Conservation (phyloP, 441 rosid genomes). For the Adansonia madagascariensis region DNA sequence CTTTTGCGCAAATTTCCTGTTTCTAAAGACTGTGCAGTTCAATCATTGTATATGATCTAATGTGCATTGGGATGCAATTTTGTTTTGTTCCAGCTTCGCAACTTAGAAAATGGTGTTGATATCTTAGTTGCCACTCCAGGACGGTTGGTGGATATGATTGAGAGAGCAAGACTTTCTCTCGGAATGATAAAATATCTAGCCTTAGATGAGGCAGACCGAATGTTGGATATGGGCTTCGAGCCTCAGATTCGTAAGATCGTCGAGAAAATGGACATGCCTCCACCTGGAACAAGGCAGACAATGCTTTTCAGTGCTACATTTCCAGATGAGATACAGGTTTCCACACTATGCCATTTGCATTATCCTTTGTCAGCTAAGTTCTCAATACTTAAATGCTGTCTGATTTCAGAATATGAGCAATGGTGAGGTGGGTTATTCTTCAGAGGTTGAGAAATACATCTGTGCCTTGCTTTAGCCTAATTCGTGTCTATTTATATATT, state of each 20-base stretch:
- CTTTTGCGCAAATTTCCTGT: background rate
- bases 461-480: background rate
- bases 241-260: slow-evolving; percentile 95
- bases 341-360: background rate
- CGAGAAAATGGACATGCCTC: slow-evolving; percentile 93
- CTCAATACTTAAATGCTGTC: background rate
- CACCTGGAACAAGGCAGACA: slow-evolving; percentile 78
- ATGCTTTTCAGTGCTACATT: slow-evolving; percentile 96
- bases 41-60: background rate
- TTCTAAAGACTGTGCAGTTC: background rate
- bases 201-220: slow-evolving; percentile 91
- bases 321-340: slow-evolving; percentile 91
- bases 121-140: slow-evolving; percentile 98
- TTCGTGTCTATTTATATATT: background rate
- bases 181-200: slow-evolving; percentile 83
- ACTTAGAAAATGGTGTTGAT: slow-evolving; percentile 85
- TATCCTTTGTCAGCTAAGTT: background rate
- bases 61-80: background rate
- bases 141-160: slow-evolving; percentile 82
- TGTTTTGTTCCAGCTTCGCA: background rate
- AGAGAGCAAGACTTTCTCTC: slow-evolving; percentile 88
- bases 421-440: background rate
- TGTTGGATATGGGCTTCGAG: slow-evolving; percentile 99
- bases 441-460: background rate
- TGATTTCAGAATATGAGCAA: background rate